Conservation (phyloP, 2,329 filamentous ascomycete species). For the Neonectria coccinea region DNA sequence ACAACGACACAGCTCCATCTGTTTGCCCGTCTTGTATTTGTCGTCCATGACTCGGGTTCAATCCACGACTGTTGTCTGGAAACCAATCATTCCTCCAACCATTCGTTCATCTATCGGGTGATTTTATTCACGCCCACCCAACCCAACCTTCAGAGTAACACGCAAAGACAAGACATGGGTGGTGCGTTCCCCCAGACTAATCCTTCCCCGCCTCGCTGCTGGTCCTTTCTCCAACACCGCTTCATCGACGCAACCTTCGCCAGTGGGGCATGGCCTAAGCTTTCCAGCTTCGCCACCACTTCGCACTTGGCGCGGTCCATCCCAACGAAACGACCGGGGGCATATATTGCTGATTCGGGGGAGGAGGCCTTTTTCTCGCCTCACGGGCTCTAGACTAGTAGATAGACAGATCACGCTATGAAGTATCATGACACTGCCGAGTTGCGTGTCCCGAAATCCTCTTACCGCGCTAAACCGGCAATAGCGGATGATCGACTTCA, state of each 20-base stretch:
- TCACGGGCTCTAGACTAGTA: not conserved
- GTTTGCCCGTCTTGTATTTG: not conserved
- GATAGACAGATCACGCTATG: not conserved
- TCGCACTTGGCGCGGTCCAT: not conserved
- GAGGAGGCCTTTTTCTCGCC: slow-evolving; percentile 1
- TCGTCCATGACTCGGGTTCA: slow-evolving; percentile 12
- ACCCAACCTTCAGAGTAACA: not conserved
- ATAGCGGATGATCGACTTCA: slow-evolving; percentile 24
- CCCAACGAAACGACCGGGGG: not conserved
- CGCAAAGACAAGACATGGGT: not conserved
- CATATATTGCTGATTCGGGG: not conserved
- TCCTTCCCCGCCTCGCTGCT: slow-evolving; percentile 8
- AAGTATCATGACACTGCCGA: slow-evolving; percentile 1
- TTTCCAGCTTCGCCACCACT: slow-evolving; percentile 12
- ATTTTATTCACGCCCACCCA: slow-evolving; percentile 1
- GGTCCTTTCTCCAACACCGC: slow-evolving; percentile 11
- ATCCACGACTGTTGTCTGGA: no score
- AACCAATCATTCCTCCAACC: not conserved
- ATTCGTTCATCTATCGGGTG: slow-evolving; percentile 1
- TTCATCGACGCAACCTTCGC: not conserved
- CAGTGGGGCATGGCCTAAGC: slow-evolving; percentile 17
- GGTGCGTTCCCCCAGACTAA: not conserved
- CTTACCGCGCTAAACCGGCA: slow-evolving; percentile 15
- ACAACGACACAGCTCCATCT: not conserved
- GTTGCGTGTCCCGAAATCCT: not conserved